These are phyloP conservation scores for Aspergillus indologenus DNA, from an alignment of 495 filamentous ascomycete genomes.

Conservation along the genomic window DNA sequence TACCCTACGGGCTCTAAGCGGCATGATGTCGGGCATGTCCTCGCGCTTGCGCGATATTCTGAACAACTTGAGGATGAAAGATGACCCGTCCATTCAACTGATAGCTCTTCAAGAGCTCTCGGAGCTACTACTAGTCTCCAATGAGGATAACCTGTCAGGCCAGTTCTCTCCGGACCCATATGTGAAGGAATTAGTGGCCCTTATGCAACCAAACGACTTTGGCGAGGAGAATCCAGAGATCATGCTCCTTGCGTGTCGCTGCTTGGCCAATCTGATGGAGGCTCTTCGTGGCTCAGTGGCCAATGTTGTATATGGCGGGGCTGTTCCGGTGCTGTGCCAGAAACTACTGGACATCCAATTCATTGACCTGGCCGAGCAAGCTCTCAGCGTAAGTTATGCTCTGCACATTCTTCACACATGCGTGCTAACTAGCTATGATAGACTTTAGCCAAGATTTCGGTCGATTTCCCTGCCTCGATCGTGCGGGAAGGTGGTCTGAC, in stretches of 20 bases:
- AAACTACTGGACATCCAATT: conserved; percentile 93
- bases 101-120: conserved; percentile 93
- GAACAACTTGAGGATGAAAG: conserved; percentile 78
- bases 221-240: conserved; percentile 95
- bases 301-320: conserved; percentile 93
- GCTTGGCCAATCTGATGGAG: conserved; percentile 97
- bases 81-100: conserved; percentile 82
- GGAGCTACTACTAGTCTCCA: conserved; percentile 88
- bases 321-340: conserved; percentile 88
- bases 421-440: conserved; percentile 27
- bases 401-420: background rate
- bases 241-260: conserved; percentile 95
- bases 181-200: conserved; percentile 85
- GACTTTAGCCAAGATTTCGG: conserved; percentile 95
- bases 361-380: conserved; percentile 97
- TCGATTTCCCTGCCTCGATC: conserved; percentile 93
- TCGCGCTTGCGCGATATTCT: conserved; percentile 80
- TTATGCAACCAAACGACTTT: conserved; percentile 88
- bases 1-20: conserved; percentile 80
- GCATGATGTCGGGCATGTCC: conserved; percentile 84
- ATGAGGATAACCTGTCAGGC: conserved; percentile 93
- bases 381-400: conserved; percentile 66
- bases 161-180: conserved; percentile 93
- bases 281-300: conserved; percentile 87
- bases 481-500: conserved; percentile 94